phyloP scores from a whole-genome alignment of 495 filamentous ascomycete species.

The Polyplosphaeria fusca region DNA sequence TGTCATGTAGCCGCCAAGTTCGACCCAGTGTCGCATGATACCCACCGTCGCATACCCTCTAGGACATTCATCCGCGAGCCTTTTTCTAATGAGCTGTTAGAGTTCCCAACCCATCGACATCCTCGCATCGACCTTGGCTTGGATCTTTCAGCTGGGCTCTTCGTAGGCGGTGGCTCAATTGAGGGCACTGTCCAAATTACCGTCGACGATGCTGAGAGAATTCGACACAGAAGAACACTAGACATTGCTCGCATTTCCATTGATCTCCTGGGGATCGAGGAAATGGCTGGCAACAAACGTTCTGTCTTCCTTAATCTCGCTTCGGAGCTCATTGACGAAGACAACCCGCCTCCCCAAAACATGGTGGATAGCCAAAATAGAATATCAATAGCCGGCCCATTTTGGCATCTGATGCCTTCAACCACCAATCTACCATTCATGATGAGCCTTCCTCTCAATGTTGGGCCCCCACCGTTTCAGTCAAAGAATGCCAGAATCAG shows the following conservation, averaged over 20 bases:
- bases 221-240: conserved; percentile 33
- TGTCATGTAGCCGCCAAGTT: conserved; percentile 31
- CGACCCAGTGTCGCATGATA: conserved; percentile 36
- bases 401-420: conserved; percentile 50
- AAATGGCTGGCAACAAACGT: conserved; percentile 41
- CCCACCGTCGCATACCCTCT: conserved; percentile 35
- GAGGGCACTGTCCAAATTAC: conserved; percentile 42
- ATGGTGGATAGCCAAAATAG: conserved; percentile 46
- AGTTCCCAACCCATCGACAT: conserved; percentile 40
- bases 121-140: conserved; percentile 40
- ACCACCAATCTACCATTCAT: conserved; percentile 49
- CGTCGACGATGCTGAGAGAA: conserved; percentile 40
- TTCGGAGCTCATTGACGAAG: conserved; percentile 50
- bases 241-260: conserved; percentile 47
- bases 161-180: conserved; percentile 43
- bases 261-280: conserved; percentile 54
- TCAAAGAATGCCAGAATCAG: conserved; percentile 52
- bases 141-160: conserved; percentile 41
- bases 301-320: conserved; percentile 51
- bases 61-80: conserved; percentile 37
- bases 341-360: conserved; percentile 49
- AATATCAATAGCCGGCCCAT: conserved; percentile 37
- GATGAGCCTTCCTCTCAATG: conserved; percentile 52
- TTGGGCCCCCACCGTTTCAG: conserved; percentile 54
- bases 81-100: conserved; percentile 37